A percentile compares a stretch with the other conserved stretches of the same genome.
phyloP scores from a whole-genome alignment of 2,329 filamentous ascomycete species.

The Penicillium verrucosum region DNA sequence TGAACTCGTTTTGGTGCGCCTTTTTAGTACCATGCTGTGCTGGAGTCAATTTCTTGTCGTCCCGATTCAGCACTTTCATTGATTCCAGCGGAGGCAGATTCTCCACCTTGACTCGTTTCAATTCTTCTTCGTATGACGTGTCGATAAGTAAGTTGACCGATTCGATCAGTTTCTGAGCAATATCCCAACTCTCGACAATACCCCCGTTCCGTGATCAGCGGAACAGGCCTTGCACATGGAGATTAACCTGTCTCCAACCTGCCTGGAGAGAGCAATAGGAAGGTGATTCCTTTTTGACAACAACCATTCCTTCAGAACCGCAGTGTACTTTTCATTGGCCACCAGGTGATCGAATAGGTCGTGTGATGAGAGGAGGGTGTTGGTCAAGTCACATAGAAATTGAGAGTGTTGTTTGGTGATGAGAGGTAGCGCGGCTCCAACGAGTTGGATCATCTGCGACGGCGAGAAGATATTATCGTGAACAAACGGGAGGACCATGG shows the following conservation, averaged over 20 bases:
- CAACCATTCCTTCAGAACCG: conserved; percentile 9
- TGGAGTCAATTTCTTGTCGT: conserved; percentile 11
- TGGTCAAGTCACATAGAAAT: conserved; percentile 1
- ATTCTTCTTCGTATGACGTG: background rate
- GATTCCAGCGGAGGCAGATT: conserved; percentile 3
- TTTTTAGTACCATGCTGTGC: background rate
- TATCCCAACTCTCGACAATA: background rate
- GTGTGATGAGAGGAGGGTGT: background rate
- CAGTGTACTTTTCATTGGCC: conserved; percentile 4
- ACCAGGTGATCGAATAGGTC: conserved; percentile 9
- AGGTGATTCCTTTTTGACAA: conserved; percentile 8
- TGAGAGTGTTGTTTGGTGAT: background rate
- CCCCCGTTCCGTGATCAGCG: conserved; percentile 4
- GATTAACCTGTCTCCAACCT: conserved; percentile 4
- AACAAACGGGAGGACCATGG: conserved; percentile 7
- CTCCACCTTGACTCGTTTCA: background rate
- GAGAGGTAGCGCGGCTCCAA: conserved; percentile 11
- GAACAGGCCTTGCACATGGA: conserved; percentile 10
- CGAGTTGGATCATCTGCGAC: conserved; percentile 3
- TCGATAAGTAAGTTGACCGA: conserved; percentile 1
- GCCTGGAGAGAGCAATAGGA: background rate
- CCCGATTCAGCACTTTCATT: conserved; percentile 4
- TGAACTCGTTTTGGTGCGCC: background rate
- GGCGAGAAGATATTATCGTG: conserved; percentile 4
- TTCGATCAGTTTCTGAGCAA: background rate